phyloP scores from a whole-genome alignment of 805 yeast species.

The Yamadazyma insecticola region DNA sequence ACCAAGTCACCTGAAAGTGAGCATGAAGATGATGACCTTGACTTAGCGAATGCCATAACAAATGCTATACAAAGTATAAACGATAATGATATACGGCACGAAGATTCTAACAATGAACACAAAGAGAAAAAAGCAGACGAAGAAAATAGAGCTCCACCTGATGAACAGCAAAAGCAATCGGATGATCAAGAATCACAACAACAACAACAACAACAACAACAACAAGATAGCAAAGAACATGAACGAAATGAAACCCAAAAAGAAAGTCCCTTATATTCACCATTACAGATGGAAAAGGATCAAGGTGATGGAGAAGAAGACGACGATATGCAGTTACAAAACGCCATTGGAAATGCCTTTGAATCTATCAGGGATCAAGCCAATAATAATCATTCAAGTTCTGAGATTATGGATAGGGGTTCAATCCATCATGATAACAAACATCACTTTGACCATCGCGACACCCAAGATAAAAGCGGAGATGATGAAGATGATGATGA shows the following conservation, averaged over 20 bases:
- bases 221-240: neutral
- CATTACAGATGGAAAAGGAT: constrained; percentile 9
- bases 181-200: constrained; percentile 1
- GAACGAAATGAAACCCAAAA: constrained; percentile 1
- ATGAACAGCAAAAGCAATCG: constrained; percentile 1
- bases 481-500: constrained; percentile 13
- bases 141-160: neutral
- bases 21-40: constrained; percentile 7
- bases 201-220: constrained; percentile 3
- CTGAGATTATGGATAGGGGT: neutral
- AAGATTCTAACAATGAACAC: neutral
- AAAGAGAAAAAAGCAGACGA: neutral
- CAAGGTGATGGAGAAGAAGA: constrained; percentile 8
- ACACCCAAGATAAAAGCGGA: constrained; percentile 1
- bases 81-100: constrained; percentile 6
- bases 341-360: constrained; percentile 38
- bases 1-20: neutral
- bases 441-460: neutral
- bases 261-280: constrained; percentile 6
- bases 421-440: neutral
- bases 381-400: too few species aligned
- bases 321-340: constrained; percentile 23
- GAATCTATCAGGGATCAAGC: constrained; percentile 12
- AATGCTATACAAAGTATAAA: constrained; percentile 12
- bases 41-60: constrained; percentile 11